These are phyloP conservation scores for Durusdinium trenchii DNA, from an alignment of 73 alveolate species.

Conservation along the genomic window DNA sequence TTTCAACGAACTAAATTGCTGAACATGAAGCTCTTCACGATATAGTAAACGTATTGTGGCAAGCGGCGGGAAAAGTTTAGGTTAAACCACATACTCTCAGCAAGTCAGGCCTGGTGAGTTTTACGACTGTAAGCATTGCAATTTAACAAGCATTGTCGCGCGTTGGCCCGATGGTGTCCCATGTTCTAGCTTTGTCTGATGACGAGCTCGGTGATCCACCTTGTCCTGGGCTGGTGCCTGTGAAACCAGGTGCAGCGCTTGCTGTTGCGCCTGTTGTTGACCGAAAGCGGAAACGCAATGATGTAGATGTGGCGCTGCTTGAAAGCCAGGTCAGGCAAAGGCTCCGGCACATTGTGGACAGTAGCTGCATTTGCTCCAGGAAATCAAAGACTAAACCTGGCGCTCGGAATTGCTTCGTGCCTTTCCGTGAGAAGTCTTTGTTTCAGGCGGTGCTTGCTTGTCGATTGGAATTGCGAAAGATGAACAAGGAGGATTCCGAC, in stretches of 20 bases:
- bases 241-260: not conserved
- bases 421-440: not conserved
- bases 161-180: too few species aligned
- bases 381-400: not conserved
- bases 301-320: not conserved
- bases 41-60: too few species aligned
- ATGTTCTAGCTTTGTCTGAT: not conserved
- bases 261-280: not conserved
- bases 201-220: not conserved
- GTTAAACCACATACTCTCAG: too few species aligned
- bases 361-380: not conserved
- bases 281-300: not conserved
- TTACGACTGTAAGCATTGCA: too few species aligned
- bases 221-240: not conserved
- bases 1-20: too few species aligned
- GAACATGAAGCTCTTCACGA: too few species aligned
- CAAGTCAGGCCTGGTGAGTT: too few species aligned
- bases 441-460: not conserved
- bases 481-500: slow-evolving; percentile 31
- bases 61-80: too few species aligned
- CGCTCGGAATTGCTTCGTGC: not conserved
- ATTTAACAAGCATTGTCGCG: too few species aligned
- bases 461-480: not conserved
- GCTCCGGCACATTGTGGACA: not conserved
- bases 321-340: not conserved